Evolutionary conservation across 2,329 filamentous ascomycete genomes (phyloP).

Genomic region (Nigrospora sphaerica): DNA sequence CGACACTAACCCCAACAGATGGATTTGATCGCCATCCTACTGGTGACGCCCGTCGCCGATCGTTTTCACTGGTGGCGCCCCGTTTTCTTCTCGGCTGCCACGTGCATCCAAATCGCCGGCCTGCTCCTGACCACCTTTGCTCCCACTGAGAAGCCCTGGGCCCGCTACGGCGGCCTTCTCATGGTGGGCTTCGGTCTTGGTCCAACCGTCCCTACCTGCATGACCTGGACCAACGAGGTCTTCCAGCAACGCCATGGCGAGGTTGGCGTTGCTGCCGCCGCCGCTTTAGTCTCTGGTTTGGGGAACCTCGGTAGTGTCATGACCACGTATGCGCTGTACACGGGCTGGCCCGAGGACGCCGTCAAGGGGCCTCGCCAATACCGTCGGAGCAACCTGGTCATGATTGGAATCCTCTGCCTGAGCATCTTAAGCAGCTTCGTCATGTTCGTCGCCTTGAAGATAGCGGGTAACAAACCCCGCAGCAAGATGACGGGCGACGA

Average conservation of each 20-base stretch:
- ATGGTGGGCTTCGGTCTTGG: constrained; percentile 87
- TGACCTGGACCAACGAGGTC: constrained; percentile 88
- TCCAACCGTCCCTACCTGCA: constrained; percentile 85
- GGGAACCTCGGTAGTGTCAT: constrained; percentile 82
- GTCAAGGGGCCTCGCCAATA: constrained; percentile 62
- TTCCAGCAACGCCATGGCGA: constrained; percentile 87
- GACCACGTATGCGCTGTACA: constrained; percentile 85
- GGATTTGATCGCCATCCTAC: constrained; percentile 80
- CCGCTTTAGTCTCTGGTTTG: constrained; percentile 77
- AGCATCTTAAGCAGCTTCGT: constrained; percentile 67
- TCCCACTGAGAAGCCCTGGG: constrained; percentile 61
- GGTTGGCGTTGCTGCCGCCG: constrained; percentile 80
- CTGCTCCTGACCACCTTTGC: constrained; percentile 75
- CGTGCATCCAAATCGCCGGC: constrained; percentile 73
- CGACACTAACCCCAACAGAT: constrained; percentile 41
- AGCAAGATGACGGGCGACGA: constrained; percentile 31
- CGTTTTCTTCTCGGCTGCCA: constrained; percentile 72
- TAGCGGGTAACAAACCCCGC: constrained; percentile 47
- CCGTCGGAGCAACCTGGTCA: constrained; percentile 76
- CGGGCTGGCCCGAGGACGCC: constrained; percentile 75
- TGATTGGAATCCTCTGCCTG: constrained; percentile 76
- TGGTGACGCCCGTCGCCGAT: constrained; percentile 80
- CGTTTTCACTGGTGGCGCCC: constrained; percentile 76
- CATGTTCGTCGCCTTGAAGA: constrained; percentile 61
- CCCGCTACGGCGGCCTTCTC: constrained; percentile 79